Evolutionary conservation across 2,329 filamentous ascomycete species (phyloP), one percentile per base, ranked within the genome.

Genomic region (Clarireedia monteithiana): DNA sequence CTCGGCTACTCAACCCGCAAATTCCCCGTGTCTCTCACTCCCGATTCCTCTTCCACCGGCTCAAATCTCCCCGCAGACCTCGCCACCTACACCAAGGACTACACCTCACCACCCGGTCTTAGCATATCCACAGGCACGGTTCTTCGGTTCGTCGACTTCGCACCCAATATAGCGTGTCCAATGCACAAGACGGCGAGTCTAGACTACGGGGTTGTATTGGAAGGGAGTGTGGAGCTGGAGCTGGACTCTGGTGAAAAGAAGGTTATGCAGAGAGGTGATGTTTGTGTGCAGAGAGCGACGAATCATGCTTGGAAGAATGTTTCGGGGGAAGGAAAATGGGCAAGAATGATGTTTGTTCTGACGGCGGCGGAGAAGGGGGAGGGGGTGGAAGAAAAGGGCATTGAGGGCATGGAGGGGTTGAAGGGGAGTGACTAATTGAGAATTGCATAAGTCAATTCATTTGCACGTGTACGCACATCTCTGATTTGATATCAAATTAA

Each of bases 121-220:
- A 48, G 47, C 12, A 56, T 63, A 5, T 58, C 60, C 6, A 53
- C 39, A 2, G 64, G 64, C 0, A 65, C 62, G 0, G 64, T 66
- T 1, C 58, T 66, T 2, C 55, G 65, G 3, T 59, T 61, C 6
- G 64, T 67, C 0, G 66, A 68, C 40, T 62, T 66, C 34, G 55
- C 57, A 0, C 66, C 66, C 0, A 55, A 50, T 1, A 15, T 20
- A 2, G n/a, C 27, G 2, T 56, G 67, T 9, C 71, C 72, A 0
- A 73, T 76, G 72, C 74, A 76, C 58, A 70, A 72, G 17, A 76
- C 74, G 0, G 54, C 67, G 23, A 74, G 67, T 52, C 60, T 75
- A 17, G 74, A 77, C 60, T 76, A 75, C 50, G 67, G 64, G 15
- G 64, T 73, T 30, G 69, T 77, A 15, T 15, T 76, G 6, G 64